Conservation (phyloP, 768 basidiomycete species). For the Suillus lakei region DNA sequence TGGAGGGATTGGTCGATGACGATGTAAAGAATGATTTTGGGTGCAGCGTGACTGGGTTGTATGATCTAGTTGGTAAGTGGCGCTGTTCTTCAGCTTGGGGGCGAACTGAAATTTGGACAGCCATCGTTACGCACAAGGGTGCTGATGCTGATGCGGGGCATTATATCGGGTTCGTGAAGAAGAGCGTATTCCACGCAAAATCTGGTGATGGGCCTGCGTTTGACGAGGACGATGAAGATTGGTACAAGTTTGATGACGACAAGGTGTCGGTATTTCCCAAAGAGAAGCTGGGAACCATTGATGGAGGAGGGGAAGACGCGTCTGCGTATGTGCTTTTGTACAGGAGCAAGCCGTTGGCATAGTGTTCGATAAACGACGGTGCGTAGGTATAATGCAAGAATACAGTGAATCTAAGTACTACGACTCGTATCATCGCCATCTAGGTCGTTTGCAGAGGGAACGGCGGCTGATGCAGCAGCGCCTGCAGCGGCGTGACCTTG, state of each 20-base stretch:
- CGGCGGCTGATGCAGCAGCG: conserved; percentile 72
- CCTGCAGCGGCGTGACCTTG: conserved; percentile 51
- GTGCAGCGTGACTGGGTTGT: conserved; percentile 78
- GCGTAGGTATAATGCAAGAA: not conserved
- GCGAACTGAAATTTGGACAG: conserved; percentile 42
- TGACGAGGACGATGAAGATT: conserved; percentile 73
- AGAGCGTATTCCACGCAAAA: conserved; percentile 60
- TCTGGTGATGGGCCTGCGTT: conserved; percentile 22
- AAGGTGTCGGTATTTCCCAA: conserved; percentile 86
- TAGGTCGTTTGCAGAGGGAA: conserved; percentile 74
- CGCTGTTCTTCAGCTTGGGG: not conserved
- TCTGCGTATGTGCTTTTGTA: conserved; percentile 91
- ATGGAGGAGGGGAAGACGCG: conserved; percentile 93
- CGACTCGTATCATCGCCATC: conserved; percentile 43
- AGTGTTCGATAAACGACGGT: conserved; percentile 8
- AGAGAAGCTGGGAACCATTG: conserved; percentile 83
- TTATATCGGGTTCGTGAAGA: conserved; percentile 92
- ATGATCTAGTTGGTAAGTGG: conserved; percentile 85
- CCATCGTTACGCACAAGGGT: conserved; percentile 97
- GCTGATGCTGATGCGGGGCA: conserved; percentile 94
- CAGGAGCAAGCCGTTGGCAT: conserved; percentile 59
- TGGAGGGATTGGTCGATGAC: conserved; percentile 66
- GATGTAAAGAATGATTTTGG: conserved; percentile 72
- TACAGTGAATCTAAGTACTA: conserved; percentile 6
- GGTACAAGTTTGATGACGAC: conserved; percentile 98